Evolutionary conservation across 257 asterid genomes (phyloP), one percentile per base, ranked within the genome.

Genomic region (Nicotiana tabacum): DNA sequence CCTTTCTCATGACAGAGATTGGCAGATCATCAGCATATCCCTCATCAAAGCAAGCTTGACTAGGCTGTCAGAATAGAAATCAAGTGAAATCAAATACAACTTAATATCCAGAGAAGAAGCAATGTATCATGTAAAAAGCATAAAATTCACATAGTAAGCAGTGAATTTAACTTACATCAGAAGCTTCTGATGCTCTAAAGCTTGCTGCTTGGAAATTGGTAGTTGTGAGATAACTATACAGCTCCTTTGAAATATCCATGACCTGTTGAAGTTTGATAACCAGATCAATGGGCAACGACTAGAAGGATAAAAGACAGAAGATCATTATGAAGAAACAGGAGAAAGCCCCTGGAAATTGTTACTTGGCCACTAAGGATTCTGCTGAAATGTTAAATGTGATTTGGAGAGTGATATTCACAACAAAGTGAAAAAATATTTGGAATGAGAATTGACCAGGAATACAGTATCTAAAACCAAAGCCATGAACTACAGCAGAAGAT

Each of bases 231-330:
- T 90, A 90, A 78, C 77, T 30, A 85, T 85, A 84, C 84, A 94
- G 86, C 92, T 85, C 81, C 84, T 87, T 93, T 64, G 98, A 90
- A 83, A 96, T 83, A 85, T 96, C 96, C 88, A 82, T 55, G 43
- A 93, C 97, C 99, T 96, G 85, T 37, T 78, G 35, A 86, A 64
- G 46, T 53, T 57, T 16, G 57, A 64, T 29, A 18, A 17, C 17
- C 33, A 62, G 35, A 82, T 72, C 56, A 60, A 51, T 69, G 78
- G 86, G 43, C 15, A 68, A 15, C 53, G 9, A 76, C 80, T 76
- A 76, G 37, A 48, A 76, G 16, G 29, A 51, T 51, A 51, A 72
- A 51, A 37, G 16, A 51, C 5, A 4, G 9, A 53, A 27, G 80
- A 76, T 51, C 39, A 27, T 32, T 16, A 48, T 51, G 80, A 51